phyloP scores from a whole-genome alignment of 2,329 filamentous ascomycete species.

The Trichoderma atrobrunneum region DNA sequence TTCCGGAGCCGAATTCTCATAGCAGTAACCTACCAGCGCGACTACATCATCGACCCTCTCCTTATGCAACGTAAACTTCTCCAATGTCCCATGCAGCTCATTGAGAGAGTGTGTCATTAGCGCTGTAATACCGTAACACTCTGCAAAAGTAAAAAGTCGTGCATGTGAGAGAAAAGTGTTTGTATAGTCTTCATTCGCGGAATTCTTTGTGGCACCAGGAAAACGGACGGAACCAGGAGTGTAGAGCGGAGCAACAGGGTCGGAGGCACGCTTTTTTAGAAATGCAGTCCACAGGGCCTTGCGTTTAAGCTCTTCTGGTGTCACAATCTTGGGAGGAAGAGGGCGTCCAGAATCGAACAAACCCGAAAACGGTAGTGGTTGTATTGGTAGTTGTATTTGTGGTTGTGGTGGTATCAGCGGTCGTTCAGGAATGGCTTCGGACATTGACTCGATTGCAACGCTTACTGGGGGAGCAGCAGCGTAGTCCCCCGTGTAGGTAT shows the following conservation, averaged over 20 bases:
- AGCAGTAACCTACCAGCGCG: conserved; percentile 17
- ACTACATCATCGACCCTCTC: conserved; percentile 10
- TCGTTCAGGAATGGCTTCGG: background rate
- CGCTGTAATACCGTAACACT: conserved; percentile 17
- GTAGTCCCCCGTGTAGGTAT: conserved; percentile 21
- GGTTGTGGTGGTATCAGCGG: background rate
- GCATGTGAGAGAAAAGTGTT: conserved; percentile 14
- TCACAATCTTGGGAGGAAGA: background rate
- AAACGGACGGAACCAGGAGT: background rate
- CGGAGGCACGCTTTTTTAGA: background rate
- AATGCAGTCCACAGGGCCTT: background rate
- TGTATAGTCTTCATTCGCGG: background rate
- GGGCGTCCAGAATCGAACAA: background rate
- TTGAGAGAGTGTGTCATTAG: conserved; percentile 17
- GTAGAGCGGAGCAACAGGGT: background rate
- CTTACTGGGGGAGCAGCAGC: background rate
- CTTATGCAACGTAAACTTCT: background rate
- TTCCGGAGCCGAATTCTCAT: conserved; percentile 3
- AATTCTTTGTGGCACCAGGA: background rate
- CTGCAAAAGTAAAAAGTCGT: conserved; percentile 20
- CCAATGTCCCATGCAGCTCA: conserved; percentile 14
- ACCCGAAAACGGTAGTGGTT: background rate
- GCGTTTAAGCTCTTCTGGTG: background rate
- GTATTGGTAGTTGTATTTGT: no score
- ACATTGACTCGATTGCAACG: no score